phyloP scores from a whole-genome alignment of 345 rosid genomes.

The Psidium friedrichsthalianum region DNA sequence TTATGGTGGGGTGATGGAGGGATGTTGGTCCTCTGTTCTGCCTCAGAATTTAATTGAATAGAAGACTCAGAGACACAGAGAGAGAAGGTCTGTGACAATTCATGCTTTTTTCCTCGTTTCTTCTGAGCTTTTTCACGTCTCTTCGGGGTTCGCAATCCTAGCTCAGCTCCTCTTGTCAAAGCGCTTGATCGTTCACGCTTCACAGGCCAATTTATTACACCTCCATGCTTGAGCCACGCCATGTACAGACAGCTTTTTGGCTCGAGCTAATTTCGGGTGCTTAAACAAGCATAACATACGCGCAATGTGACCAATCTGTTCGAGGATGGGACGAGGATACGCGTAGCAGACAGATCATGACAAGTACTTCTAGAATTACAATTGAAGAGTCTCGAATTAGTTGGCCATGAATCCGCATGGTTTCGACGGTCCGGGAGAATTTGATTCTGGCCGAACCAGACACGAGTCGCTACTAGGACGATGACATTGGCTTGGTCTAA shows the following conservation, averaged over 20 bases:
- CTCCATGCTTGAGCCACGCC: background rate
- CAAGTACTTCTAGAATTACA: background rate
- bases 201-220: background rate
- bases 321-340: background rate
- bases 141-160: background rate
- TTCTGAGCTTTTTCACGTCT: background rate
- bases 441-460: background rate
- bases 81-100: background rate
- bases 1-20: slow-evolving; percentile 9
- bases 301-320: background rate
- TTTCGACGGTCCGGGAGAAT: background rate
- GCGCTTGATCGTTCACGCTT: background rate
- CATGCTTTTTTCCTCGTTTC: background rate
- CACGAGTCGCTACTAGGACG: background rate
- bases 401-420: background rate
- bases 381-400: background rate
- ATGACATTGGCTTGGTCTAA: background rate
- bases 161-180: background rate
- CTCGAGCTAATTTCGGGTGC: background rate
- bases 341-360: background rate
- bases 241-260: background rate
- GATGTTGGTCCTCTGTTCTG: slow-evolving; percentile 25
- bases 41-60: background rate
- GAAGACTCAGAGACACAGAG: background rate
- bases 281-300: background rate